phyloP scores from a whole-genome alignment of 495 filamentous ascomycete genomes.

The Lepidopterella palustris region DNA sequence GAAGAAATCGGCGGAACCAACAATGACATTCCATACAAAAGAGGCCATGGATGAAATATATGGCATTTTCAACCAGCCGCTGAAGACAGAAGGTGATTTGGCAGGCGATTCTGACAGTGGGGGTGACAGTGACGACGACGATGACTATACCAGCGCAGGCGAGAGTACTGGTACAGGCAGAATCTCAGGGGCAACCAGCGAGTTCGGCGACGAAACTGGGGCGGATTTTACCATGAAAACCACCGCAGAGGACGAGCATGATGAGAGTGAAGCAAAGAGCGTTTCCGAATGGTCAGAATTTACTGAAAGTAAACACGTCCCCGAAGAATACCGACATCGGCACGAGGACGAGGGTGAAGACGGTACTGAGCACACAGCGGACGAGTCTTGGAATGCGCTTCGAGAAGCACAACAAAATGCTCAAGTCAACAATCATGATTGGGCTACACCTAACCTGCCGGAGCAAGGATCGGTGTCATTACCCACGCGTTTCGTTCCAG shows the following conservation, averaged over 20 bases:
- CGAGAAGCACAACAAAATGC: slow-evolving; percentile 10
- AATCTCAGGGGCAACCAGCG: slow-evolving; percentile 54
- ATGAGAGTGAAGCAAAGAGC: slow-evolving; percentile 49
- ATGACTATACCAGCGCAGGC: slow-evolving; percentile 70
- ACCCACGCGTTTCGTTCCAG: slow-evolving; percentile 50
- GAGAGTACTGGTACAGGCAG: slow-evolving; percentile 75
- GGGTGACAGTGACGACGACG: slow-evolving; percentile 51
- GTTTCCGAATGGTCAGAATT: slow-evolving; percentile 82
- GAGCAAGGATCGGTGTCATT: slow-evolving; percentile 33
- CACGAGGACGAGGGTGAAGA: slow-evolving; percentile 29
- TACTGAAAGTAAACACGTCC: slow-evolving; percentile 64
- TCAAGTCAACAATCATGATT: slow-evolving; percentile 8
- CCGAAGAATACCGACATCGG: slow-evolving; percentile 40
- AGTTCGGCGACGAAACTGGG: slow-evolving; percentile 56
- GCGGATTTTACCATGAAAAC: slow-evolving; percentile 42
- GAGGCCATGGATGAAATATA: slow-evolving; percentile 97
- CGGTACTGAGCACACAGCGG: slow-evolving; percentile 11
- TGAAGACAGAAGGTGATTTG: slow-evolving; percentile 44
- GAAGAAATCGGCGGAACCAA: slow-evolving; percentile 74
- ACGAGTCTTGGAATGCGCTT: slow-evolving; percentile 12
- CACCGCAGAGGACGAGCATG: slow-evolving; percentile 36
- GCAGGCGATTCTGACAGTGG: slow-evolving; percentile 36
- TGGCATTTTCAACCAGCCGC: slow-evolving; percentile 88
- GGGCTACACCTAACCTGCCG: slow-evolving; percentile 42
- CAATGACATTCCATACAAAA: slow-evolving; percentile 93